A percentile compares a stretch with the other conserved stretches of the same genome.
Evolutionary conservation across 371 early-diverging fungal species (phyloP).

Genomic region (Rhizomucor pusillus): DNA sequence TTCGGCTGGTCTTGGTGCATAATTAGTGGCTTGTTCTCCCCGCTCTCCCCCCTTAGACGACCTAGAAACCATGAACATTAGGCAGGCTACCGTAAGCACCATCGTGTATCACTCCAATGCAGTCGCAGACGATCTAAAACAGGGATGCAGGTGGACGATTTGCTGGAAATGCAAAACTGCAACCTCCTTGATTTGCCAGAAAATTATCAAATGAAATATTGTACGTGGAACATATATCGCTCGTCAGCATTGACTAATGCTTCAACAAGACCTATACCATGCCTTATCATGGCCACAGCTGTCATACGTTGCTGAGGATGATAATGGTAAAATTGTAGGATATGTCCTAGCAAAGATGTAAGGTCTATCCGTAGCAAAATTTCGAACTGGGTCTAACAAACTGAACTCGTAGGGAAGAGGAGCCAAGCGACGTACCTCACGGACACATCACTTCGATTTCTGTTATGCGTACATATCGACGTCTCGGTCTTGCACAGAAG

Average conservation of each 20-base stretch:
- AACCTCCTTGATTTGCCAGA: constrained; percentile 96
- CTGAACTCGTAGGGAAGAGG: constrained; percentile 75
- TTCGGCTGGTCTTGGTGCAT: too few species aligned
- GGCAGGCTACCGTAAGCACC: too few species aligned
- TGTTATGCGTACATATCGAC: constrained; percentile 93
- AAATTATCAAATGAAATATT: constrained; percentile 98
- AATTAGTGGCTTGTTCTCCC: too few species aligned
- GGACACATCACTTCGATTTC: constrained; percentile 97
- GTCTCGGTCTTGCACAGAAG: constrained; percentile 94
- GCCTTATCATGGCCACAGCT: constrained; percentile 95
- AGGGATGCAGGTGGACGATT: constrained; percentile 64
- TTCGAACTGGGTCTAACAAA: too few species aligned
- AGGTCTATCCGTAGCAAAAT: too few species aligned
- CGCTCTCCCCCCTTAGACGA: too few species aligned
- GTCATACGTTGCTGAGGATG: constrained; percentile 93
- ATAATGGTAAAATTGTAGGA: constrained; percentile 89
- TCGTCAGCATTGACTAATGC: background rate
- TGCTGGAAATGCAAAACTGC: constrained; percentile 91
- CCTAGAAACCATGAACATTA: too few species aligned
- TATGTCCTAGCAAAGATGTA: constrained; percentile 98
- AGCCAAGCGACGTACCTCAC: constrained; percentile 70
- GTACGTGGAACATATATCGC: constrained; percentile 42
- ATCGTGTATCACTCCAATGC: too few species aligned
- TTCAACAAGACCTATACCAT: constrained; percentile 81
- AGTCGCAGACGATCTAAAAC: too few species aligned